Base-by-base conservation (phyloP, 176 grass and related monocot genomes). In the Saccharum officinarum region DNA sequence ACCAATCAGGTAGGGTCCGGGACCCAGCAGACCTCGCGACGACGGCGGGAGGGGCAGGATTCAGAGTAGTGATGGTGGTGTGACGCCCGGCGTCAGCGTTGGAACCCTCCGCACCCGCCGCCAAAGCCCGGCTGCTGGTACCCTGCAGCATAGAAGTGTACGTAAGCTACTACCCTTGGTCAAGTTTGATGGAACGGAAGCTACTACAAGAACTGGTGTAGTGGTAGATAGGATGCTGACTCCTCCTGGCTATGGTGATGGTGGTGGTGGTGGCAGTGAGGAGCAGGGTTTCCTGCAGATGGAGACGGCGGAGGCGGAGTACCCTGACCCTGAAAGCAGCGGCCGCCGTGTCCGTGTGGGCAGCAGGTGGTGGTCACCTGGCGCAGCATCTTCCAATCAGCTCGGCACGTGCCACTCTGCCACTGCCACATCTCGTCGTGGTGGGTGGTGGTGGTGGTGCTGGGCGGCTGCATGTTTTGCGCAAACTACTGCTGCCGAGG, bases 401-500 rank as follows among this genome's bases (percentile, higher is more conserved):
- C 11, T 52, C 64, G 42, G 17, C 78, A 80, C 0, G 45, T 46
- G 23, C 42, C 7, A 45, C 71, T 49, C 71, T 49, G 78, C 78
- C 78, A 80, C 44, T 52, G 78, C 78, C 78, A 80, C 17, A 67
- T 52, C 78, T 80, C 41, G 62, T 80, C 13, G 62, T 80, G 5
- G 13, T 50, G 13, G 9, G 17, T 16, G 42, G 71, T 31, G 31
- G 31, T 31, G 31, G 1, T 31, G 31, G 31, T 6, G 25, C 14
- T 50, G 47, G 47, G 14, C 14, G 5, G 42, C 17, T 50, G 17
- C n/a, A 80, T 80, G 28, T n/a, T 23, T 10, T 14, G 26, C 40
- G 2, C 15, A 28, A 20, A 31, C 22, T 59, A 10, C 13, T 41
- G 64, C n/a, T 63, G 57, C 3, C 57, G 60, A 28, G 55, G n/a